phyloP scores from a whole-genome alignment of 2,329 filamentous ascomycete genomes.

The Aspergillus sp. region DNA sequence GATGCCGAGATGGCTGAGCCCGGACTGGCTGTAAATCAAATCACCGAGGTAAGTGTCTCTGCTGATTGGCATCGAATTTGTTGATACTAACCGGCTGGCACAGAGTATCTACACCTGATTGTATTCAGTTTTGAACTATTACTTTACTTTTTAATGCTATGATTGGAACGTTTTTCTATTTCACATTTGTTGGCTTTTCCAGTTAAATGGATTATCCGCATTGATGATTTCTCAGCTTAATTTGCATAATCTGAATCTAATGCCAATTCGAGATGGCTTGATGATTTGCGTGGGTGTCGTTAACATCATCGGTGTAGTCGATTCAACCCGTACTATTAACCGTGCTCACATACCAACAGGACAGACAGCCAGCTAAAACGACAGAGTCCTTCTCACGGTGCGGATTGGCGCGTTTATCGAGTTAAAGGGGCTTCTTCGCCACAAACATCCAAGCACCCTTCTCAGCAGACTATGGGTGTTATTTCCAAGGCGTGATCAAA shows the following conservation, averaged over 20 bases:
- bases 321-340: too few relatives aligned
- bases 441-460: background rate
- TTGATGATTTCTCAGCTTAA: background rate
- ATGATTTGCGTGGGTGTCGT: too few relatives aligned
- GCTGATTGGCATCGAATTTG: too few relatives aligned
- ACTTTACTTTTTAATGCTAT: background rate
- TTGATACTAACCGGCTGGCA: background rate
- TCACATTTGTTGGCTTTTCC: background rate
- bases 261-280: too few relatives aligned
- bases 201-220: background rate
- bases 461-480: background rate
- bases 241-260: background rate
- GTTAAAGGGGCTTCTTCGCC: too few relatives aligned
- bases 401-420: too few relatives aligned
- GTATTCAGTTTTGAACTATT: background rate
- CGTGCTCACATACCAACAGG: too few relatives aligned
- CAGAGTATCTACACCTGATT: slow-evolving; percentile 37
- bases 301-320: too few relatives aligned
- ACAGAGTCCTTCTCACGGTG: too few relatives aligned
- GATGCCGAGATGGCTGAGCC: slow-evolving; percentile 87
- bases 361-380: too few relatives aligned
- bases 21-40: slow-evolving; percentile 79
- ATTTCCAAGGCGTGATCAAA: background rate
- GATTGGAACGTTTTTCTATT: background rate
- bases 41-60: slow-evolving; percentile 72